phyloP scores from a whole-genome alignment of 78 protist species.

The Chrysochromulina parva region DNA sequence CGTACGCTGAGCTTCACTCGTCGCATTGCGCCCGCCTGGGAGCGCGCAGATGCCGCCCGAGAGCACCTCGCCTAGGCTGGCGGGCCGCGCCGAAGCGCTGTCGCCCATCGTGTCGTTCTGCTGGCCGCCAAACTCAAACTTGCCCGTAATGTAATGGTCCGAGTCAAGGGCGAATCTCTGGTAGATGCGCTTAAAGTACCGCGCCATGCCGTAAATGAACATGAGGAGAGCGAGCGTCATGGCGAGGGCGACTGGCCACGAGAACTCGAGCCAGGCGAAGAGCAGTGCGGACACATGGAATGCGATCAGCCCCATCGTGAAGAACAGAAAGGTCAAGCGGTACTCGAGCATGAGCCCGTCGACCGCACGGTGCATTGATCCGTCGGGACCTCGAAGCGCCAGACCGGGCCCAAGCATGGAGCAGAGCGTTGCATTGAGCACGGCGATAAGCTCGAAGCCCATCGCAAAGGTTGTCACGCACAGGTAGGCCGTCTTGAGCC shows the following conservation, averaged over 20 bases:
- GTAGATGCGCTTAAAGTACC: neutral
- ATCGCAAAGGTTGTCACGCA: neutral
- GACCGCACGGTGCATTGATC: conserved; percentile 19
- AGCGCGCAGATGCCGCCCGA: neutral
- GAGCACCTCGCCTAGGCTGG: neutral
- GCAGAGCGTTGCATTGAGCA: neutral
- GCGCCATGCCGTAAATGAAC: conserved; percentile 10
- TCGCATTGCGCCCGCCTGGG: neutral
- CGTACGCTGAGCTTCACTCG: neutral
- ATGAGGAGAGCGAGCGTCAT: neutral
- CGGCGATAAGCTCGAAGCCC: conserved; percentile 19
- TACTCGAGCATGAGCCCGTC: conserved; percentile 11
- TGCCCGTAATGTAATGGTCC: neutral
- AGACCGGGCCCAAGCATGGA: conserved; percentile 22
- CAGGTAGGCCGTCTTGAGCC: neutral
- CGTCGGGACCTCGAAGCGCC: conserved; percentile 23
- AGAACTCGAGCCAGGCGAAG: conserved; percentile 17
- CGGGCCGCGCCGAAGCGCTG: neutral
- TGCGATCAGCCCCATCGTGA: neutral
- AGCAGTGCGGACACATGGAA: neutral
- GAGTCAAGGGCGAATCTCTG: neutral
- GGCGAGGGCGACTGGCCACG: neutral
- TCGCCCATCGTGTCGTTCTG: neutral
- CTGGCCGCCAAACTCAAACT: neutral
- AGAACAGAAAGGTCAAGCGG: conserved; percentile 17